A percentile compares a stretch with the other conserved stretches of the same genome.
phyloP scores from a whole-genome alignment of 352 stramenopile genomes.

The Pythium aristosporum region DNA sequence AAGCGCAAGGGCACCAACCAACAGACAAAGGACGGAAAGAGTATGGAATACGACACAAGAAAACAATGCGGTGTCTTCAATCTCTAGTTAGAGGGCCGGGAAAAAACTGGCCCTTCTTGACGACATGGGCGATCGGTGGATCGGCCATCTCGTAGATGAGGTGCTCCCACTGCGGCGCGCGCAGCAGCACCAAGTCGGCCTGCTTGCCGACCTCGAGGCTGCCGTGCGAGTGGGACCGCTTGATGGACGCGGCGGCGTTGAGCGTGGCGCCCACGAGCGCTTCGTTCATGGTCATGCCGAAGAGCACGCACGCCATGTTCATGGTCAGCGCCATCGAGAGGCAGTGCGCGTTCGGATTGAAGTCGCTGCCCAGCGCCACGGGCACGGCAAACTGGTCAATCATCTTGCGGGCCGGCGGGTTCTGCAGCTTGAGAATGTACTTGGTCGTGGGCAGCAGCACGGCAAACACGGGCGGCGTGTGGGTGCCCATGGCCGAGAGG shows the following conservation, averaged over 20 bases:
- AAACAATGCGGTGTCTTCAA: background rate
- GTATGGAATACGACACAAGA: background rate
- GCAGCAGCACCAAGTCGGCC: conserved; percentile 67
- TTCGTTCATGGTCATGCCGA: conserved; percentile 86
- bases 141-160: conserved; percentile 87
- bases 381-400: conserved; percentile 56
- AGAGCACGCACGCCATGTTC: conserved; percentile 85
- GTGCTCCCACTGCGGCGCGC: conserved; percentile 76
- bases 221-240: conserved; percentile 68
- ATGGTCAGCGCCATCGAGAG: conserved; percentile 86
- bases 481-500: conserved; percentile 60
- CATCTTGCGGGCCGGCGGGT: conserved; percentile 69
- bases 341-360: conserved; percentile 86
- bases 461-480: conserved; percentile 61
- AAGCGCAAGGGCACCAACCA: background rate
- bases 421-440: conserved; percentile 79
- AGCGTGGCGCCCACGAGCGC: conserved; percentile 80
- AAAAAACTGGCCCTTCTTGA: conserved; percentile 62
- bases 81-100: conserved; percentile 11
- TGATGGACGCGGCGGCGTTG: conserved; percentile 80
- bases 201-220: conserved; percentile 79
- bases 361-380: conserved; percentile 78
- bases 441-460: conserved; percentile 84
- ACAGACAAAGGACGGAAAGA: background rate
- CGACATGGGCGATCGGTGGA: conserved; percentile 70